Evolutionary conservation across 108 stramenopile species (phyloP).

Genomic region (Nitzschia inconspicua): DNA sequence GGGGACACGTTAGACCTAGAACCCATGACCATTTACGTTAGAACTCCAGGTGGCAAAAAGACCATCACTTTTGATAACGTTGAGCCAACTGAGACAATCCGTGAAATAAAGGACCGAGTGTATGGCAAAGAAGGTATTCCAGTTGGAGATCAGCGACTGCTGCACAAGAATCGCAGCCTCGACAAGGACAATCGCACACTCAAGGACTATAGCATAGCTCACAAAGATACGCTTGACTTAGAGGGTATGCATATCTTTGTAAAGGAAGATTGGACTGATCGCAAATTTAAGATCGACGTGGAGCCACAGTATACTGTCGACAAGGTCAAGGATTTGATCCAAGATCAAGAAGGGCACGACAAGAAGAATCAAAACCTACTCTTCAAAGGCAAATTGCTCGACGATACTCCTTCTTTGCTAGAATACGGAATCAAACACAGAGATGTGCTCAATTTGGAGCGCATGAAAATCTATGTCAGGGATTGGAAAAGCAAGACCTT

Average conservation of each 20-base stretch:
- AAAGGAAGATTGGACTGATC: background rate
- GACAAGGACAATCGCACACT: slow-evolving; percentile 9
- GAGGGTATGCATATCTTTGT: slow-evolving; percentile 15
- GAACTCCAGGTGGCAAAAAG: slow-evolving; percentile 1
- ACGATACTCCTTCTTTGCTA: slow-evolving; percentile 1
- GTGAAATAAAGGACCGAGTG: slow-evolving; percentile 18
- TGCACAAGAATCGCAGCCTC: background rate
- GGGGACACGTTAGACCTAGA: slow-evolving; percentile 14
- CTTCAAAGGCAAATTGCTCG: slow-evolving; percentile 10
- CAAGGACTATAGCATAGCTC: slow-evolving; percentile 3
- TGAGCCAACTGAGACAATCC: slow-evolving; percentile 7
- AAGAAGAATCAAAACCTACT: slow-evolving; percentile 4
- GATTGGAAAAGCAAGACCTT: slow-evolving; percentile 1
- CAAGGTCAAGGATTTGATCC: slow-evolving; percentile 2
- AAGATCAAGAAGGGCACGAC: slow-evolving; percentile 4
- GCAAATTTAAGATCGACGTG: slow-evolving; percentile 1
- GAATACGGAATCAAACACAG: slow-evolving; percentile 8
- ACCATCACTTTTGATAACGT: slow-evolving; percentile 15
- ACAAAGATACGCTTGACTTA: slow-evolving; percentile 10
- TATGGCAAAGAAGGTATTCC: slow-evolving; percentile 10
- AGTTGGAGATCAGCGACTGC: slow-evolving; percentile 8
- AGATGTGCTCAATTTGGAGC: slow-evolving; percentile 15
- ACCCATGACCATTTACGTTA: slow-evolving; percentile 10
- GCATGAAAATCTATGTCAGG: slow-evolving; percentile 16
- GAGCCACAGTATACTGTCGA: slow-evolving; percentile 7